These are phyloP conservation scores for Dalbergia cultrata DNA, from an alignment of 306 rosid species.

Conservation along the genomic window DNA sequence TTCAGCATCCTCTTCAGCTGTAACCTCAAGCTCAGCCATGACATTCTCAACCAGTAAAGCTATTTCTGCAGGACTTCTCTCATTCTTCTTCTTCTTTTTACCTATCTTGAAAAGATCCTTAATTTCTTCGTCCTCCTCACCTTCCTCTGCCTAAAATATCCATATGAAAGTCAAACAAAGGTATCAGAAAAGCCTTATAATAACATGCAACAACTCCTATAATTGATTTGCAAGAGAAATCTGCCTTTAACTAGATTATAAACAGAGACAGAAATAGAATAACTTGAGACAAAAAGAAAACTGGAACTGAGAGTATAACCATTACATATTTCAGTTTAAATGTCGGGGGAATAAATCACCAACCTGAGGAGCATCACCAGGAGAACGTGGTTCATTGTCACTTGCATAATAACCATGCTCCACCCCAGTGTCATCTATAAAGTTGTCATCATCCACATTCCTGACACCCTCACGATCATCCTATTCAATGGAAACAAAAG, in stretches of 20 bases:
- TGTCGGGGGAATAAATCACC: neutral
- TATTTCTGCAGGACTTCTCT: constrained; percentile 91
- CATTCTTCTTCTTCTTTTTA: constrained; percentile 84
- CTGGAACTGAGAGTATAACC: neutral
- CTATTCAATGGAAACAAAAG: constrained; percentile 52
- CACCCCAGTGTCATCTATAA: constrained; percentile 93
- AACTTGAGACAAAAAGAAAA: neutral
- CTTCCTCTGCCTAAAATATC: constrained; percentile 85
- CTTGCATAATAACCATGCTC: constrained; percentile 77
- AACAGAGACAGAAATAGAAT: neutral
- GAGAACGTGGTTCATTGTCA: constrained; percentile 78
- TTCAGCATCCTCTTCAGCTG: constrained; percentile 95
- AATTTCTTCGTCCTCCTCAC: constrained; percentile 87
- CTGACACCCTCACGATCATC: constrained; percentile 86
- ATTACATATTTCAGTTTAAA: neutral
- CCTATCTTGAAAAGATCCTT: constrained; percentile 81
- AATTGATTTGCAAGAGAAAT: neutral
- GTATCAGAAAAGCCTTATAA: constrained; percentile 25
- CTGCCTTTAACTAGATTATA: neutral
- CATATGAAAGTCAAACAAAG: constrained; percentile 19
- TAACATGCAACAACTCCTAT: constrained; percentile 4
- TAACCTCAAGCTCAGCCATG: constrained; percentile 98
- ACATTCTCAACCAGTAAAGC: constrained; percentile 91
- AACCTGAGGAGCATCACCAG: constrained; percentile 86
- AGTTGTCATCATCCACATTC: constrained; percentile 90